phyloP scores from a whole-genome alignment of 257 asterid genomes.

The Paraleonurus japonicus region DNA sequence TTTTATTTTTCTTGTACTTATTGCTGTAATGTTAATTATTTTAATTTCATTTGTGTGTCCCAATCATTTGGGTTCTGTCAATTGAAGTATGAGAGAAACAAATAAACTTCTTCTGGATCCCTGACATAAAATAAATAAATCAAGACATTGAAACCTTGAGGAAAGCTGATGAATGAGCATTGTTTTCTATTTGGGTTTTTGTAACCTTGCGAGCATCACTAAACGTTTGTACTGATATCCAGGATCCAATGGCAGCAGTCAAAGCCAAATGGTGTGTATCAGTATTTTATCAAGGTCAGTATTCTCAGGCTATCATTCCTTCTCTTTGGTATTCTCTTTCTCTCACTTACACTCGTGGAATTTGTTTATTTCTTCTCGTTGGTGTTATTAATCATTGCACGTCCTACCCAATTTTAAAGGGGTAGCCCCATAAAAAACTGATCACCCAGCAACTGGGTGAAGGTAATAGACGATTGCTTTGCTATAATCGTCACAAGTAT shows the following conservation, averaged over 20 bases:
- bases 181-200: conserved; percentile 5
- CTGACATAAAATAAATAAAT: background rate
- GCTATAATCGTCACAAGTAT: no score
- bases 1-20: background rate
- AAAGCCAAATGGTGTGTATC: conserved; percentile 72
- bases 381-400: background rate
- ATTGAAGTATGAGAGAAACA: background rate
- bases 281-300: conserved; percentile 83
- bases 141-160: conserved; percentile 15
- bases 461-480: no score
- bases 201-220: conserved; percentile 3
- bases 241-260: conserved; percentile 75
- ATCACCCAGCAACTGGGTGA: no score
- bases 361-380: background rate
- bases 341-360: background rate
- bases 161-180: conserved; percentile 8
- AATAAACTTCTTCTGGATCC: background rate
- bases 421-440: no score
- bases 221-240: conserved; percentile 16
- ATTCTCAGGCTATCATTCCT: background rate
- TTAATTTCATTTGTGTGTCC: background rate
- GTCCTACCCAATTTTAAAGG: background rate
- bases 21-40: background rate
- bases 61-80: background rate
- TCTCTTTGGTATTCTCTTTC: background rate